Evolutionary conservation across 306 rosid genomes (phyloP), one percentile per base, ranked within the genome.

Genomic region (Neltuma alba): DNA sequence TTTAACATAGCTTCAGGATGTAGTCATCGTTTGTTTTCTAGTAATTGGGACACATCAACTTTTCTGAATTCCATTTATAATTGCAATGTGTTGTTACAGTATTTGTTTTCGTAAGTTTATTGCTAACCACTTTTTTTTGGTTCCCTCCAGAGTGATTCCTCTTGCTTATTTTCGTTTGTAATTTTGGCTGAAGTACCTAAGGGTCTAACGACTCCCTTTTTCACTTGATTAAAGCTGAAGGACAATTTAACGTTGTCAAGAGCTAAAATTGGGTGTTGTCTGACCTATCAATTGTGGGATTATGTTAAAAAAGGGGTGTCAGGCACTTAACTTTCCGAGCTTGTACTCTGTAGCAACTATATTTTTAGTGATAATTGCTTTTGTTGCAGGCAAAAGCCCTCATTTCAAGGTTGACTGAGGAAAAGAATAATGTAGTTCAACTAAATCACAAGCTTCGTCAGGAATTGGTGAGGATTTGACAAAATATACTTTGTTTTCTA

Each of bases 401-500:
- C 65, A 89, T 94, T 72, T 78, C 87, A 27, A 92, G 83, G 85
- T 73, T 94, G 80, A 89, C 87, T 6, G 94, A 90, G 72, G 98
- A 94, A 81, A 94, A 90, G 88, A 87, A 80, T 77, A 87, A 28
- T 79, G 94, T 93, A 40, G 38, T 85, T 71, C 93, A 87, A 88
- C 94, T 83, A 88, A 85, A 81, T 73, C 87, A 45, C 86, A 89
- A 83, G 88, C 91, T 91, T 38, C 94, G 93, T 41, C 94, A 94
- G 79, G 98, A 94, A 90, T 82, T 92, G 96, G 98, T 94, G 76
- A 89, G 92, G 72, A 27, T 70, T 81, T 70, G 40, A 74, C 60
- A 58, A 40, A 33, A 81, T 47, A 67, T 37, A 28, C 72, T 0
- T 54, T 63, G 11, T 64, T 42, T 69, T 69, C 55, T 16, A 64